Percentiles rank a stretch among this genome's conserved stretches.
These are phyloP conservation scores for Debaryomyces nepalensis DNA, from an alignment of 1,139 yeast species.

Conservation along the genomic window DNA sequence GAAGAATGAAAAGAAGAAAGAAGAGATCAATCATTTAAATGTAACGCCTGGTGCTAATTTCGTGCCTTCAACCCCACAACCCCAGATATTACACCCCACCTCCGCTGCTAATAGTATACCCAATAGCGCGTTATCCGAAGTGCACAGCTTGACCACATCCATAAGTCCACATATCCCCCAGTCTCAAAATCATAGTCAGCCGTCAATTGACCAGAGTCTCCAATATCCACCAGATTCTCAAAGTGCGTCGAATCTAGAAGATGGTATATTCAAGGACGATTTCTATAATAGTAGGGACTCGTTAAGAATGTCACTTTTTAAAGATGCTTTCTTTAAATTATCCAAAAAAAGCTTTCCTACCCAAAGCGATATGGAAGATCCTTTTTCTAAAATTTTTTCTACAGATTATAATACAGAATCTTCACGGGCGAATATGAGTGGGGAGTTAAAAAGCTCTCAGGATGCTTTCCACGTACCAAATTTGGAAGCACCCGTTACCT, in stretches of 20 bases:
- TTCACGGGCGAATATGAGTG: not conserved
- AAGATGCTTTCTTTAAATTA: slow-evolving; percentile 20
- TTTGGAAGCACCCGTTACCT: not conserved
- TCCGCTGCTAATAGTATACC: not conserved
- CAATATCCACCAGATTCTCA: not conserved
- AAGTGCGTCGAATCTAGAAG: not conserved
- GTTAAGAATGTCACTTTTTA: slow-evolving; percentile 25
- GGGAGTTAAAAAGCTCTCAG: not conserved
- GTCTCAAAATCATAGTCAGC: not conserved
- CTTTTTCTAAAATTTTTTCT: not conserved
- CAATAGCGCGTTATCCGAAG: not conserved
- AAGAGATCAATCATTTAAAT: slow-evolving; percentile 4
- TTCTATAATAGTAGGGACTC: slow-evolving; percentile 24
- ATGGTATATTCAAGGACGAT: not conserved
- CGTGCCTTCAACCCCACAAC: slow-evolving; percentile 3
- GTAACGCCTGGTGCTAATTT: not conserved
- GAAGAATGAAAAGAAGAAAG: slow-evolving; percentile 35
- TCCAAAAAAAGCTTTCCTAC: slow-evolving; percentile 1
- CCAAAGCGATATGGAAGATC: not conserved
- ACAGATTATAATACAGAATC: not conserved
- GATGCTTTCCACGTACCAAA: not conserved
- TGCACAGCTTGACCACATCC: not conserved
- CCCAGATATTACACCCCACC: not conserved
- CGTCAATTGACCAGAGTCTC: not conserved
- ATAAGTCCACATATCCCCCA: not conserved